Base-by-base conservation (phyloP, 2,329 filamentous ascomycete species). In the Tolypocladium cylindrosporum region DNA sequence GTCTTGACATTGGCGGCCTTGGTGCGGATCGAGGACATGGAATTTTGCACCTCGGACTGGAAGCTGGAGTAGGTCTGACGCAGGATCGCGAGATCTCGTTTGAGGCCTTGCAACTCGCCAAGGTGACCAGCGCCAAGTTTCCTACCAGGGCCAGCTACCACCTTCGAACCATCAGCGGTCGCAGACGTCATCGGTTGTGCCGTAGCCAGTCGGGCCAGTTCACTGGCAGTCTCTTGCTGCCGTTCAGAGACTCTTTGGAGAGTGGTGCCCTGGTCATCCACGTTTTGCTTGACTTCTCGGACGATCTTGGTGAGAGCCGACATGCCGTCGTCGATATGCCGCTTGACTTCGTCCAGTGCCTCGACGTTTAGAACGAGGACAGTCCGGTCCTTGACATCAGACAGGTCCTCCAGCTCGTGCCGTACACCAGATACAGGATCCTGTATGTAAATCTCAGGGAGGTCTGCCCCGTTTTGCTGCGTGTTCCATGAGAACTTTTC, bases 401-500 rank as follows among this genome's bases (percentile, higher is more conserved):
- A 84, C 37, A 99, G 78, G 68, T 99, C 94, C 71, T 99, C 94
- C 31, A 99, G 77, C 74, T 99, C 94, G 71, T 99, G 93, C 19
- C 94, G 88, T n/a, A 99, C 89, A 0, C 94, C 94, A 10, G 94
- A 97, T 2, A 97, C 83, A 0, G 92, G 88, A 70, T 99, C 94
- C 71, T 99, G 94, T 19, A 99, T 94, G 71, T 99, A 97, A 19
- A 99, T 97, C 66, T 99, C 94, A 0, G 94, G 94, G 52, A 99
- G 76, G 69, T 99, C 94, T 16, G 86, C 84, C 9, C 94, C 94
- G 66, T 97, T 95, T 60, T 91, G 88, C 65, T 97, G 92, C 1
- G 93, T 97, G 66, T 96, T 97, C 92, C 95, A 99, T 0, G 93
- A 94, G 69, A 99, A 99, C 70, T 97, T 99, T 65, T 99, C 94